phyloP scores from a whole-genome alignment of 164 flowering plant species.

The Tinospora cordifolia region DNA sequence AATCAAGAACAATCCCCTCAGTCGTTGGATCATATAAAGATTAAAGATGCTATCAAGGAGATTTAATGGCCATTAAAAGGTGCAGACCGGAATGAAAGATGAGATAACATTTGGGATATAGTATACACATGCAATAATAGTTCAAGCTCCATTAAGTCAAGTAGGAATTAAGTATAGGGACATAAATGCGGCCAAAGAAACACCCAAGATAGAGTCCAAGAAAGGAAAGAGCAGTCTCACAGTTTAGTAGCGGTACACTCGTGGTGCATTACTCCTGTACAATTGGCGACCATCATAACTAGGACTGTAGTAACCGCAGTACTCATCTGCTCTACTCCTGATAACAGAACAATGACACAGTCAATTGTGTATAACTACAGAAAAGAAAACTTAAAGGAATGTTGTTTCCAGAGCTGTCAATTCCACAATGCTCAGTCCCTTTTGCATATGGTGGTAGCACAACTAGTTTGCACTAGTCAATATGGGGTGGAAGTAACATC shows the following conservation, averaged over 20 bases:
- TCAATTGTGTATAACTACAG: not conserved
- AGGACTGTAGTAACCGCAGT: conserved; percentile 9
- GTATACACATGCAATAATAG: too few relatives aligned
- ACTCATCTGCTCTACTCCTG: conserved; percentile 18
- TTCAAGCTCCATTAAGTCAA: too few relatives aligned
- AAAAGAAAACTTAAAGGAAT: not conserved
- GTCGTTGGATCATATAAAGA: too few relatives aligned
- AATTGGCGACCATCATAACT: conserved; percentile 14
- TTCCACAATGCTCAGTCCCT: not conserved
- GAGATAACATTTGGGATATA: too few relatives aligned
- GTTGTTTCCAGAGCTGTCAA: not conserved
- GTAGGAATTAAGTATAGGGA: not conserved
- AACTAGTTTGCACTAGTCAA: not conserved
- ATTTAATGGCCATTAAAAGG: too few relatives aligned
- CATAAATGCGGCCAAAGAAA: not conserved
- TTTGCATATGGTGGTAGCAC: too few relatives aligned
- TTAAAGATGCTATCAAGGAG: too few relatives aligned
- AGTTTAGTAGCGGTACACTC: conserved; percentile 20
- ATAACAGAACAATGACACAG: not conserved
- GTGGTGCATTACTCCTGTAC: conserved; percentile 16
- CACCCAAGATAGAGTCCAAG: not conserved
- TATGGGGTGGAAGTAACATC: not conserved
- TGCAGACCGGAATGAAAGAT: too few relatives aligned
- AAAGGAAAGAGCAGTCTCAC: conserved; percentile 10
- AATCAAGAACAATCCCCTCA: too few relatives aligned